Conservation (phyloP, 2,329 filamentous ascomycete genomes). For the Plectosphaerella sp. region DNA sequence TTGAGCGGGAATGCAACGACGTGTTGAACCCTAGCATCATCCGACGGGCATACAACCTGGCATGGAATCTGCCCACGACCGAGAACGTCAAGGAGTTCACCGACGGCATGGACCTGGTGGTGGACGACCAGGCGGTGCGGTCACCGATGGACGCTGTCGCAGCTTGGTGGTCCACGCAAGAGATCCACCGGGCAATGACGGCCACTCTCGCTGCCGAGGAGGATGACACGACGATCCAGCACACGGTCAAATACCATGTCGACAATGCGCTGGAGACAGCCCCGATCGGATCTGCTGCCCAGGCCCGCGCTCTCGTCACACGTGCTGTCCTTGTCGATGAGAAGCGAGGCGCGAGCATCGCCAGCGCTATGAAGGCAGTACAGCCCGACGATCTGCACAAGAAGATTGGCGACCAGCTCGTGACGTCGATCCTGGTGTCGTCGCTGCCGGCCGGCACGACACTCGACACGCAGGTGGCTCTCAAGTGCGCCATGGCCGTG, state of each 20-base stretch:
- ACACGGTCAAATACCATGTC: constrained; percentile 45
- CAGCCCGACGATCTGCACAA: constrained; percentile 32
- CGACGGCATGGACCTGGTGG: constrained; percentile 74
- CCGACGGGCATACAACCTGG: constrained; percentile 83
- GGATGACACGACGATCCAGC: constrained; percentile 34
- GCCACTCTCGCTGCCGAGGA: constrained; percentile 54
- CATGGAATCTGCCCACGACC: constrained; percentile 77
- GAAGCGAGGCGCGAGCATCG: constrained; percentile 52
- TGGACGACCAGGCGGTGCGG: constrained; percentile 78
- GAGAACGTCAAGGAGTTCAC: constrained; percentile 59
- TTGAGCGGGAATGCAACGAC: constrained; percentile 76
- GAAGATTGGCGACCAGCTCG: constrained; percentile 19
- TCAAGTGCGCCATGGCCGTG: constrained; percentile 57
- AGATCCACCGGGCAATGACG: constrained; percentile 65
- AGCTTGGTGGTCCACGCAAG: constrained; percentile 78
- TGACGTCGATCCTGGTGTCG: constrained; percentile 41
- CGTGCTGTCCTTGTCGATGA: constrained; percentile 52
- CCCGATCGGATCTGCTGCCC: constrained; percentile 72
- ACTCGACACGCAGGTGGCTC: constrained; percentile 50
- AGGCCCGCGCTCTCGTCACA: constrained; percentile 54
- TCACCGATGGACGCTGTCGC: constrained; percentile 87
- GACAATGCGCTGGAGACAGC: constrained; percentile 68
- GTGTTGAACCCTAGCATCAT: constrained; percentile 75
- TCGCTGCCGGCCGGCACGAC: constrained; percentile 36
- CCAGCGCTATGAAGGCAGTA: constrained; percentile 49